Evolutionary conservation across 345 rosid species (phyloP), one percentile per base, ranked within the genome.

Genomic region (Populus euphratica): DNA sequence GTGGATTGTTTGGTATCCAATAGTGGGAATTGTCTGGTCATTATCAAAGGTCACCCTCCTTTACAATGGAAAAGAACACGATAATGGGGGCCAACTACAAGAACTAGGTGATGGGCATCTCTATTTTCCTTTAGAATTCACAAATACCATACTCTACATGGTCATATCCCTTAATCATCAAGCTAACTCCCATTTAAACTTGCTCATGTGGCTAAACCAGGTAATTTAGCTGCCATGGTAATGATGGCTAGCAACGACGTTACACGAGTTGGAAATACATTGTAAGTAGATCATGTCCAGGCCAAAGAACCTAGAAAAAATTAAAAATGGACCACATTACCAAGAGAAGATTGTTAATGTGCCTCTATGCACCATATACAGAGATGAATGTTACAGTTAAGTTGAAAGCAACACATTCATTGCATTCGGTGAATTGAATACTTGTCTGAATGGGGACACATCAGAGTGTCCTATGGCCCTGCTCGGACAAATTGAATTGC

Each of bases 361-460:
- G 1, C 35, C 18, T 31, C 21, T 5, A 33, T 65, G 8, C 0
- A n/a, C 12, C 39, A 25, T 29, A 3, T 2, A 13, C n/a, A 36
- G 70, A 20, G 56, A 78, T 52, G 47, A 66, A 21, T 63, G 77
- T 44, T 6, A 25, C 33, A 16, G 38, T 35, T 31, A 49, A 27
- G 76, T 61, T 68, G 81, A 80, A 72, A 76, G 56, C 76, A 50
- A 62, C 76, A 50, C 21, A 67, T 74, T 79, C 85, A 73, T 47
- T 73, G 81, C 74, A 70, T 11, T 35, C 61, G 79, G 65, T 69
- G 36, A 65, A 4, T 61, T 69, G 36, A 65, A 4, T 61, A 47
- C 69, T 61, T 6, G 43, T 61, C 68, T 18, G 35, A 29, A 78
- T 70, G 77, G 77, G 79, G 76, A 69, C 78, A 23, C 16, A 54